These are phyloP conservation scores for Boletus pseudo-olivaceus DNA, from an alignment of 768 basidiomycete genomes.

Conservation along the genomic window DNA sequence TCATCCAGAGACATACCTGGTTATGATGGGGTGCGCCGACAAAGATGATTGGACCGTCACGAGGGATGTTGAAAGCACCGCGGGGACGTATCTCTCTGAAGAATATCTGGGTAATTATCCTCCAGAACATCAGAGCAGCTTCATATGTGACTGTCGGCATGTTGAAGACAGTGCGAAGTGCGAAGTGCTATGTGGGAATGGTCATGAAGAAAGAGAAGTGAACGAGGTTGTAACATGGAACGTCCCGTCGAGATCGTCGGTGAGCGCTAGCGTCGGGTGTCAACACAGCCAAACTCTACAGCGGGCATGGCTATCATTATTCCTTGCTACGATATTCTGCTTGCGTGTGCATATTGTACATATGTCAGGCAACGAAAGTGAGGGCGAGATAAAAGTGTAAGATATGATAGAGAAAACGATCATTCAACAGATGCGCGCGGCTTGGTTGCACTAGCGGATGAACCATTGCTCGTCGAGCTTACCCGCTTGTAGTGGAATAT, in stretches of 20 bases:
- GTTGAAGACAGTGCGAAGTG: conserved; percentile 5
- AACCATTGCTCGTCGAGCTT: conserved; percentile 51
- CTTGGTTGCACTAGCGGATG: conserved; percentile 26
- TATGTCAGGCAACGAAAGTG: conserved; percentile 20
- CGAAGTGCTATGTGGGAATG: conserved; percentile 2
- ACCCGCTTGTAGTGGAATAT: conserved; percentile 77
- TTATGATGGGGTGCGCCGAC: conserved; percentile 92
- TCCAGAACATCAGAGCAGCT: conserved; percentile 79
- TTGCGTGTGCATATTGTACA: conserved; percentile 30
- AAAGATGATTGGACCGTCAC: conserved; percentile 87
- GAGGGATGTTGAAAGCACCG: conserved; percentile 92
- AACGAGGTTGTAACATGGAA: not conserved
- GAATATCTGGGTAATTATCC: conserved; percentile 85
- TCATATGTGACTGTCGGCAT: conserved; percentile 52
- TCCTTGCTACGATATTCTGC: conserved; percentile 20
- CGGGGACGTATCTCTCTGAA: conserved; percentile 94
- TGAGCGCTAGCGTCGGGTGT: not conserved
- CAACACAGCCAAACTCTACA: conserved; percentile 29
- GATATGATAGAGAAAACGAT: conserved; percentile 15
- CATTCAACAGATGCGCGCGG: conserved; percentile 18
- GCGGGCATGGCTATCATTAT: conserved; percentile 9
- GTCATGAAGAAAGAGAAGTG: conserved; percentile 9
- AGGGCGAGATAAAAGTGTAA: conserved; percentile 16
- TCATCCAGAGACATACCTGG: conserved; percentile 49
- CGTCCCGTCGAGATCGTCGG: not conserved